These are phyloP conservation scores for Lunularia cruciata DNA, from an alignment of 225 moss, liverwort and hornwort genomes.

Conservation along the genomic window DNA sequence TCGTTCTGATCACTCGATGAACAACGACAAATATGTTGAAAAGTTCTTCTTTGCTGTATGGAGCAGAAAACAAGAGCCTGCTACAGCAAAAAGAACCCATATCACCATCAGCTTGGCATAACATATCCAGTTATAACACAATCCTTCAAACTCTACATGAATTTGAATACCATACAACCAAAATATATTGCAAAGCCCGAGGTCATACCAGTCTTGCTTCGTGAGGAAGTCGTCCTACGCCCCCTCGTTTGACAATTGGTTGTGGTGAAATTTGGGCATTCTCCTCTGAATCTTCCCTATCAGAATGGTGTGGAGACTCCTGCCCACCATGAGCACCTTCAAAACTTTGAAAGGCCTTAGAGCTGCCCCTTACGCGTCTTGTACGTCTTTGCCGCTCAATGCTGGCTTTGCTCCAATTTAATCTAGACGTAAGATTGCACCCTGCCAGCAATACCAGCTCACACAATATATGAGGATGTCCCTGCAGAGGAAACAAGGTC, in stretches of 20 bases:
- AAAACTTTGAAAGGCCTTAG: too few relatives aligned
- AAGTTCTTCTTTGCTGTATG: conserved; percentile 13
- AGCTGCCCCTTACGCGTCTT: neutral
- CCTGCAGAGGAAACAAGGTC: too few relatives aligned
- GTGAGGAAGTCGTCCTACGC: too few relatives aligned
- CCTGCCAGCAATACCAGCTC: conserved; percentile 15
- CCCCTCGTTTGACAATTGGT: neutral
- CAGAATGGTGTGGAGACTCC: neutral
- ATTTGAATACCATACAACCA: too few relatives aligned
- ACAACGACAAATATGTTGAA: conserved; percentile 27
- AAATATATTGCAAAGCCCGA: too few relatives aligned
- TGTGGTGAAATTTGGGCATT: neutral
- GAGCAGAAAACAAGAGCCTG: too few relatives aligned
- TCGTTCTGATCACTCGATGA: conserved; percentile 28
- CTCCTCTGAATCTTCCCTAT: neutral
- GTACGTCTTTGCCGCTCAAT: neutral
- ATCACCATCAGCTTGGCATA: too few relatives aligned
- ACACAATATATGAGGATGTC: conserved; percentile 4
- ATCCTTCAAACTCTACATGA: too few relatives aligned
- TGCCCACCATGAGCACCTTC: neutral
- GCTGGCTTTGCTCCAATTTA: neutral
- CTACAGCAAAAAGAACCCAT: too few relatives aligned
- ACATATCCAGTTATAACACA: too few relatives aligned
- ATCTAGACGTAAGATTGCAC: neutral
- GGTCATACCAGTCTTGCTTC: conserved; percentile 7